phyloP scores from a whole-genome alignment of 129 eudicot species.

The Mikania micrantha region DNA sequence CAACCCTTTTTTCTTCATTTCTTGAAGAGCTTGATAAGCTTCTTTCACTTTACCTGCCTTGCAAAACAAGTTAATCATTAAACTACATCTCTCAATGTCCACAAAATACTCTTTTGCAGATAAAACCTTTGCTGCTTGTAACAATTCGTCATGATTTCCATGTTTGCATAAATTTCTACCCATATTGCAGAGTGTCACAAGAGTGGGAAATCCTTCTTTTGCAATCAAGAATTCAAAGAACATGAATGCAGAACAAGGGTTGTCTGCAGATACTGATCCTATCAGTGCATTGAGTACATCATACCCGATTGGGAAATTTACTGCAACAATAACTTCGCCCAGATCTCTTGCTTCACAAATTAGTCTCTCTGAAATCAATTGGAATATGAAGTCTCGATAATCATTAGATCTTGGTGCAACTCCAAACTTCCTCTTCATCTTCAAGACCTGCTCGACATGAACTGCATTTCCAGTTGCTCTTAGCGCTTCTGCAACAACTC shows the following conservation, averaged over 20 bases:
- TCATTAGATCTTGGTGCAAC: conserved; percentile 78
- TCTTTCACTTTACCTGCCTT: conserved; percentile 65
- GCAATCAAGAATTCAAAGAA: conserved; percentile 55
- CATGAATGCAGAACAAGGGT: conserved; percentile 49
- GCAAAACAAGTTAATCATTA: conserved; percentile 52
- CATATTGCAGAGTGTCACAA: conserved; percentile 50
- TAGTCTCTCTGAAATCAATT: conserved; percentile 56
- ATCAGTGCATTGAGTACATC: conserved; percentile 69
- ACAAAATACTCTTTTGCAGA: conserved; percentile 55
- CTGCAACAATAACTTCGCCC: conserved; percentile 58
- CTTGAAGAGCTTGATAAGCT: conserved; percentile 55
- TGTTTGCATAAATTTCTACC: conserved; percentile 61
- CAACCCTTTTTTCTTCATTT: conserved; percentile 72
- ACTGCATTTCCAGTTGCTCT: conserved; percentile 40
- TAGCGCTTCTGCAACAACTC: conserved; percentile 62
- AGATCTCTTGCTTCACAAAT: conserved; percentile 64
- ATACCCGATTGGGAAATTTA: conserved; percentile 67
- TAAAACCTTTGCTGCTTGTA: conserved; percentile 41
- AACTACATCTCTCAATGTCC: conserved; percentile 38
- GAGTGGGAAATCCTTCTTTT: conserved; percentile 50
- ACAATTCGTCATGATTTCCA: conserved; percentile 42
- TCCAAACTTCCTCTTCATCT: conserved; percentile 78
- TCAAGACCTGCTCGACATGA: conserved; percentile 50
- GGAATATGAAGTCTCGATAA: conserved; percentile 47
- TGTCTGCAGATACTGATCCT: conserved; percentile 58